Base-by-base conservation (phyloP, 306 rosid genomes). In the Canavalia ensiformis region DNA sequence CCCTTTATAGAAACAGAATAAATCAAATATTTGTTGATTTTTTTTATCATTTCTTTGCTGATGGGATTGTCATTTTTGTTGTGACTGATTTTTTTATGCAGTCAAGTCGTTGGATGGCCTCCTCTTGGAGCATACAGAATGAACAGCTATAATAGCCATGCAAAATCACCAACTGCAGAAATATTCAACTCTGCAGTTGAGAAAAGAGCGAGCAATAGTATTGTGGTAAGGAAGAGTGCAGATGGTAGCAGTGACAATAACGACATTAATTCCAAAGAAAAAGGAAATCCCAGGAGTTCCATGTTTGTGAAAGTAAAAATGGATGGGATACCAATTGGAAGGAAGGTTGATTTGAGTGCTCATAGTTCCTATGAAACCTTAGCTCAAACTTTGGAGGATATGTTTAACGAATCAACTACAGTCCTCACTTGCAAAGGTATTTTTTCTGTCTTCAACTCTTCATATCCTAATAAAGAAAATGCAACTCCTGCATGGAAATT, bases 91-190 rank as follows among this genome's bases (percentile, higher is more conserved):
- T 81, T 44, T 87, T 82, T 39, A 37, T 65, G 68, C 88, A 93
- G 92, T 79, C 94, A 91, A 87, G 90, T 87, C 12, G 97, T 93
- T 75, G 97, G 97, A 65, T 93, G 97, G 97, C 97, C 97, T 62
- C 97, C 97, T 25, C 83, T 90, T 80, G 77, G 92, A 81, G 73
- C 90, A 68, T 88, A 85, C 72, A 87, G 97, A 81, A 90, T 91
- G 91, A 91, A 88, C 72, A 91, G 84, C 79, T 81, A 91, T 82
- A 88, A 72, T 74, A 88, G 75, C 82, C 89, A 88, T 39, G 86
- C 85, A 41, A 92, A 90, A 81, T 88, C 88, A 56, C 85, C 91
- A 29, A 76, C 84, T 6, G 68, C 86, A 0, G 90, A 86, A 79
- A 89, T 9, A 66, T 81, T 86, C 82, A 82, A 77, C 75, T 74